A percentile compares a stretch with the other conserved stretches of the same genome.
These are phyloP conservation scores for Penicillium polonicum DNA, from an alignment of 2,329 filamentous ascomycete species.

Conservation along the genomic window DNA sequence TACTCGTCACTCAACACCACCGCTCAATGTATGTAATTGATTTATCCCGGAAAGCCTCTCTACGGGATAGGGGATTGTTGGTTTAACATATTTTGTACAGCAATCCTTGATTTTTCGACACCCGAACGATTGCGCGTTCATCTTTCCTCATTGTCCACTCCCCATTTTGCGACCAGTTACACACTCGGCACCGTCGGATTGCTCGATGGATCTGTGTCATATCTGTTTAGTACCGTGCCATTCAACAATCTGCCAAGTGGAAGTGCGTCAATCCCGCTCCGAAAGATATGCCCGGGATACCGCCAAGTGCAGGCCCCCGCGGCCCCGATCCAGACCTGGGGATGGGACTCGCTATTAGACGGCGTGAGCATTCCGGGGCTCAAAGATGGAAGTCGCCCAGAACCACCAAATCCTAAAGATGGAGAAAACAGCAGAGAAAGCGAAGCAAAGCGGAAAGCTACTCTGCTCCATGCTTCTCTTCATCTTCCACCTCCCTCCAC, in stretches of 20 bases:
- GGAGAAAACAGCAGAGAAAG: constrained; percentile 14
- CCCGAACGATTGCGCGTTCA: constrained; percentile 81
- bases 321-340: constrained; percentile 36
- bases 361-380: constrained; percentile 21
- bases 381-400: constrained; percentile 4
- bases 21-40: constrained; percentile 61
- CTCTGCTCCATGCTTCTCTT: constrained; percentile 46
- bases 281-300: constrained; percentile 77
- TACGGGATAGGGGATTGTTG: neutral
- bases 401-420: constrained; percentile 62
- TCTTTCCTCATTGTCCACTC: constrained; percentile 85
- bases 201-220: constrained; percentile 95
- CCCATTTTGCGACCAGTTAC: constrained; percentile 93
- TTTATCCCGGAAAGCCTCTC: neutral
- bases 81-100: constrained; percentile 43
- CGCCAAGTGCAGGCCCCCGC: constrained; percentile 61
- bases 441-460: constrained; percentile 38
- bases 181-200: constrained; percentile 83
- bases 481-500: constrained; percentile 68
- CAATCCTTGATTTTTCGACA: constrained; percentile 83
- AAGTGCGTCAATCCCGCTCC: constrained; percentile 74
- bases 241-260: constrained; percentile 64
- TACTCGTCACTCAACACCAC: constrained; percentile 85
- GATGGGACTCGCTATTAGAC: constrained; percentile 34
- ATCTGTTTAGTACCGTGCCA: constrained; percentile 87